These are phyloP conservation scores for Fraxinus floribunda DNA, from an alignment of 305 asterid species.

Conservation along the genomic window DNA sequence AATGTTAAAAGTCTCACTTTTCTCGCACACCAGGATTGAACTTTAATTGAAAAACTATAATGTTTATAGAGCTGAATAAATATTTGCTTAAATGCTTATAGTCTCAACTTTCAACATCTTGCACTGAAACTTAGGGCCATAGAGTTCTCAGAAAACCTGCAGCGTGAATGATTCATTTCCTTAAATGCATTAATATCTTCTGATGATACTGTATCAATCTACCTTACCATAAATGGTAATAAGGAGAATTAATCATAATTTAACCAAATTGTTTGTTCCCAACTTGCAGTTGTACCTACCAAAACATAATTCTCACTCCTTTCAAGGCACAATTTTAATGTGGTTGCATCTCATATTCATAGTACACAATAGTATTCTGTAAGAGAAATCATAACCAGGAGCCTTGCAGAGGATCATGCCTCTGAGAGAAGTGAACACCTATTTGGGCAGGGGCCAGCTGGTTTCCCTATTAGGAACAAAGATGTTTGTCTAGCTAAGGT, in stretches of 20 bases:
- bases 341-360: slow-evolving; percentile 8
- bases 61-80: not conserved
- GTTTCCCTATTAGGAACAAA: slow-evolving; percentile 11
- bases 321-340: slow-evolving; percentile 14
- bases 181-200: slow-evolving; percentile 10
- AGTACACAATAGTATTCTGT: not conserved
- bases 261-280: slow-evolving; percentile 21
- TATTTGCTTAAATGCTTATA: not conserved
- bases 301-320: slow-evolving; percentile 23
- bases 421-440: slow-evolving; percentile 24
- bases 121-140: slow-evolving; percentile 38
- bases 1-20: not conserved
- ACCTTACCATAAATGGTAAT: slow-evolving; percentile 15
- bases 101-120: slow-evolving; percentile 32
- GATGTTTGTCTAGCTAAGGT: slow-evolving; percentile 12
- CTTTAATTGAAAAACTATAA: not conserved
- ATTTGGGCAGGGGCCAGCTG: slow-evolving; percentile 22
- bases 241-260: slow-evolving; percentile 21
- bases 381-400: slow-evolving; percentile 24
- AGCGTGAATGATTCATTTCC: slow-evolving; percentile 13
- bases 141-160: slow-evolving; percentile 20
- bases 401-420: slow-evolving; percentile 27
- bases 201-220: slow-evolving; percentile 15
- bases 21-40: not conserved
- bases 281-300: slow-evolving; percentile 22